A percentile compares a stretch with the other conserved stretches of the same genome.
These are phyloP conservation scores for Tolypocladium inflatum DNA, from an alignment of 2,329 filamentous ascomycete genomes.

Conservation along the genomic window DNA sequence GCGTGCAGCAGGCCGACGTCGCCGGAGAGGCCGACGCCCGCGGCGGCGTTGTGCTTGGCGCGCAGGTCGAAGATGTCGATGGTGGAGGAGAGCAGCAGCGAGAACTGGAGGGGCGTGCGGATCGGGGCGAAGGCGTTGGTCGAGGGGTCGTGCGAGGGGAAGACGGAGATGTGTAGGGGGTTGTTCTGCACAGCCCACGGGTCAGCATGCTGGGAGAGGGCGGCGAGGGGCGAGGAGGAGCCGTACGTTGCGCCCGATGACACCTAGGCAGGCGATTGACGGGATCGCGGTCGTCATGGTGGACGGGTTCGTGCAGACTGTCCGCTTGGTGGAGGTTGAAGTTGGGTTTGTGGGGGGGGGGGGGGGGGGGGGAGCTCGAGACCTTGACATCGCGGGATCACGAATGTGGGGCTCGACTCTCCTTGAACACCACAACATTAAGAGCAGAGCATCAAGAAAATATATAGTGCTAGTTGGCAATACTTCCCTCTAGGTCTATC, in stretches of 20 bases:
- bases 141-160: slow-evolving; percentile 60
- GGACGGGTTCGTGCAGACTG: background rate
- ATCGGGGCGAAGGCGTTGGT: slow-evolving; percentile 44
- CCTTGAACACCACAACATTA: background rate
- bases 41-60: slow-evolving; percentile 54
- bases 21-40: slow-evolving; percentile 51
- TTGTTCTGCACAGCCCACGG: slow-evolving; percentile 61
- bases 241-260: slow-evolving; percentile 82
- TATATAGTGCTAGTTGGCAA: too few species aligned
- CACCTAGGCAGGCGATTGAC: slow-evolving; percentile 83
- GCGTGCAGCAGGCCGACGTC: slow-evolving; percentile 90
- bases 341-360: background rate
- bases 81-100: slow-evolving; percentile 80
- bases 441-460: background rate
- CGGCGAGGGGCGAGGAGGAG: background rate
- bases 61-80: slow-evolving; percentile 92
- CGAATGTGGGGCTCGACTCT: background rate
- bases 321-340: background rate
- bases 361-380: too few species aligned
- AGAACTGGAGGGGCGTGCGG: slow-evolving; percentile 77
- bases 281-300: slow-evolving; percentile 55
- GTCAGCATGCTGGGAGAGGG: background rate
- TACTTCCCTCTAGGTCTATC: background rate
- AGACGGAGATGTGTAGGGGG: slow-evolving; percentile 85
- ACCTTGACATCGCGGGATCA: background rate